These are phyloP conservation scores for Solioccasus polychromus DNA, from an alignment of 768 basidiomycete genomes.

Conservation along the genomic window DNA sequence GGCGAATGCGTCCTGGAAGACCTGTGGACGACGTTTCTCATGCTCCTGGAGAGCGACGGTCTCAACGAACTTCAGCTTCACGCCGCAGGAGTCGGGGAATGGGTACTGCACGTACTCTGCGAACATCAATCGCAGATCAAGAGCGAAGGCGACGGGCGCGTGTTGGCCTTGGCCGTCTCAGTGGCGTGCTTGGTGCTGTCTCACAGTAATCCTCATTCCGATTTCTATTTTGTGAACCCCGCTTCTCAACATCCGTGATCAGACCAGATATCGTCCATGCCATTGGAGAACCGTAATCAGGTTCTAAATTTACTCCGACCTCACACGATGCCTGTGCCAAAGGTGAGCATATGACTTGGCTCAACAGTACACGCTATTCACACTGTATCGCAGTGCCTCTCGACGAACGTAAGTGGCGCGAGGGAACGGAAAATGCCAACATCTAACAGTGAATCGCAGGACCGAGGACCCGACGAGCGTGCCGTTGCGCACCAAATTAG, in stretches of 20 bases:
- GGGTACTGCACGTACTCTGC: slow-evolving; percentile 23
- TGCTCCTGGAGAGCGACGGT: slow-evolving; percentile 56
- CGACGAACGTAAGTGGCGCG: slow-evolving; percentile 27
- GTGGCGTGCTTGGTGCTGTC: slow-evolving; percentile 36
- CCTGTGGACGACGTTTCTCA: slow-evolving; percentile 56
- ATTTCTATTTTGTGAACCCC: slow-evolving; percentile 21
- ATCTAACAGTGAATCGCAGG: slow-evolving; percentile 22
- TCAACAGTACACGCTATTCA: slow-evolving; percentile 1
- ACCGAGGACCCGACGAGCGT: slow-evolving; percentile 16
- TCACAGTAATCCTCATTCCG: slow-evolving; percentile 32
- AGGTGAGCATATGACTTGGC: slow-evolving; percentile 25
- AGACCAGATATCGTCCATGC: slow-evolving; percentile 40
- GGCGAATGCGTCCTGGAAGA: slow-evolving; percentile 36
- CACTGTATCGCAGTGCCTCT: slow-evolving; percentile 24
- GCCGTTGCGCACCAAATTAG: slow-evolving; percentile 5
- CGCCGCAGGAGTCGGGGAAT: slow-evolving; percentile 37
- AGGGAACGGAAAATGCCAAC: slow-evolving; percentile 11
- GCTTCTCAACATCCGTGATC: slow-evolving; percentile 26
- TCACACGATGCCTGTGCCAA: slow-evolving; percentile 29
- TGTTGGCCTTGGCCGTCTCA: slow-evolving; percentile 28
- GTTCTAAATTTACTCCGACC: slow-evolving; percentile 43
- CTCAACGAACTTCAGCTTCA: slow-evolving; percentile 47
- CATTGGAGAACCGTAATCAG: slow-evolving; percentile 37
- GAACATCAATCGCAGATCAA: slow-evolving; percentile 10
- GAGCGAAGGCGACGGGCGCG: slow-evolving; percentile 10